Evolutionary conservation across 768 basidiomycete species (phyloP).

Genomic region (Lepiota brunneoincarnata): DNA sequence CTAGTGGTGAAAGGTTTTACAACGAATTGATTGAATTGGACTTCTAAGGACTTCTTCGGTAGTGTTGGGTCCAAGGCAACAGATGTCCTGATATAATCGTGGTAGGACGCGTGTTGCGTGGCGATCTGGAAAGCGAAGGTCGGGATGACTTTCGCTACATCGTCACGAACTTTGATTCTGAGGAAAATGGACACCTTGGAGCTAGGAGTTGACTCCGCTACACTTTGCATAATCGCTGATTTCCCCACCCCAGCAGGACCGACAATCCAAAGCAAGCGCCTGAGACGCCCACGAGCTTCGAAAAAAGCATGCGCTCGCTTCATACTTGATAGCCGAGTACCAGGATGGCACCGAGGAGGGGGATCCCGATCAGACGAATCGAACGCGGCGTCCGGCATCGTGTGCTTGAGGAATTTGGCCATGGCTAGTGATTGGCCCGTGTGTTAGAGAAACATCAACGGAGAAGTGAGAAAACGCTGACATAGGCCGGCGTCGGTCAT

Average conservation of each 20-base stretch:
- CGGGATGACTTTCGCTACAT: neutral
- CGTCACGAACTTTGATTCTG: neutral
- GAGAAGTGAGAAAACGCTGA: no score
- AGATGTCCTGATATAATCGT: conserved; percentile 1
- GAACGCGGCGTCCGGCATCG: neutral
- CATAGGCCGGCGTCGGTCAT: no score
- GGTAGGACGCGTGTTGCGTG: neutral
- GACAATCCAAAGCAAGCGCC: neutral
- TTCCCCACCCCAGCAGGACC: conserved; percentile 6
- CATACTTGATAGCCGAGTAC: neutral
- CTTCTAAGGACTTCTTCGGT: conserved; percentile 4
- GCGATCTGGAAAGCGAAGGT: conserved; percentile 23
- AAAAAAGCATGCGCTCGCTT: neutral
- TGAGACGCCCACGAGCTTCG: neutral
- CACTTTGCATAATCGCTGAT: no score
- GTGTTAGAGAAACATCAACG: no score
- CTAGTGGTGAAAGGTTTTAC: conserved; percentile 7
- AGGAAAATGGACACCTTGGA: neutral
- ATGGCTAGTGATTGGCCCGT: no score
- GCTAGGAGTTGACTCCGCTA: neutral
- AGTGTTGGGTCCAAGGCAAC: conserved; percentile 11
- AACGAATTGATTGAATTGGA: conserved; percentile 16
- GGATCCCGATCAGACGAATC: neutral
- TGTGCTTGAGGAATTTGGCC: neutral
- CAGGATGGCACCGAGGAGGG: no score